Conservation (phyloP, 2,329 filamentous ascomycete species). For the Bertia moriformis region DNA sequence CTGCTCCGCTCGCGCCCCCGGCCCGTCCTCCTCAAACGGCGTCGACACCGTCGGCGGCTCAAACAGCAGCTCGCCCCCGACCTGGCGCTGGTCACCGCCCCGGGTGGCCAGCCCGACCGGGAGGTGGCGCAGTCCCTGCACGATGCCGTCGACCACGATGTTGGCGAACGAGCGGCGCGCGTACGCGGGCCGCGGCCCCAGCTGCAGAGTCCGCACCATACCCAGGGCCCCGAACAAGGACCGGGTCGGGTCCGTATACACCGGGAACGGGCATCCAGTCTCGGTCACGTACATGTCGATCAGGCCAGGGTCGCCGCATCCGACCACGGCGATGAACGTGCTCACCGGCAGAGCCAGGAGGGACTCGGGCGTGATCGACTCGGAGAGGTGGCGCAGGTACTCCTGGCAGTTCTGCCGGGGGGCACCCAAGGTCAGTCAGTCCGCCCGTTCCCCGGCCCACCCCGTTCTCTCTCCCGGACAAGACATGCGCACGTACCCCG, state of each 20-base stretch:
- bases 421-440: slow-evolving; percentile 6
- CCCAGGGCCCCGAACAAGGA: slow-evolving; percentile 52
- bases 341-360: slow-evolving; percentile 34
- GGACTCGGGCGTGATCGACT: slow-evolving; percentile 34
- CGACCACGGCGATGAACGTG: slow-evolving; percentile 55
- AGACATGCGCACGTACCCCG: slow-evolving; percentile 36
- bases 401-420: slow-evolving; percentile 56
- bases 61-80: slow-evolving; percentile 70
- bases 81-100: slow-evolving; percentile 52
- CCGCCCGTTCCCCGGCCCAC: neutral
- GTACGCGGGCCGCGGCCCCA: slow-evolving; percentile 50
- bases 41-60: slow-evolving; percentile 34
- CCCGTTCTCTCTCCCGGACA: neutral
- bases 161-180: slow-evolving; percentile 38
- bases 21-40: slow-evolving; percentile 17
- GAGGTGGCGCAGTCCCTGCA: slow-evolving; percentile 44
- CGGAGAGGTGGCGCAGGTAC: slow-evolving; percentile 49
- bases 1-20: neutral
- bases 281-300: slow-evolving; percentile 51
- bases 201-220: slow-evolving; percentile 48
- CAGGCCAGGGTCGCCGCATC: slow-evolving; percentile 55
- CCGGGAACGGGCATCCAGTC: slow-evolving; percentile 54
- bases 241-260: slow-evolving; percentile 62
- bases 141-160: slow-evolving; percentile 32
- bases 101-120: slow-evolving; percentile 42